These are phyloP conservation scores for Aspergillus felis DNA, from an alignment of 2,329 filamentous ascomycete genomes.

Conservation along the genomic window DNA sequence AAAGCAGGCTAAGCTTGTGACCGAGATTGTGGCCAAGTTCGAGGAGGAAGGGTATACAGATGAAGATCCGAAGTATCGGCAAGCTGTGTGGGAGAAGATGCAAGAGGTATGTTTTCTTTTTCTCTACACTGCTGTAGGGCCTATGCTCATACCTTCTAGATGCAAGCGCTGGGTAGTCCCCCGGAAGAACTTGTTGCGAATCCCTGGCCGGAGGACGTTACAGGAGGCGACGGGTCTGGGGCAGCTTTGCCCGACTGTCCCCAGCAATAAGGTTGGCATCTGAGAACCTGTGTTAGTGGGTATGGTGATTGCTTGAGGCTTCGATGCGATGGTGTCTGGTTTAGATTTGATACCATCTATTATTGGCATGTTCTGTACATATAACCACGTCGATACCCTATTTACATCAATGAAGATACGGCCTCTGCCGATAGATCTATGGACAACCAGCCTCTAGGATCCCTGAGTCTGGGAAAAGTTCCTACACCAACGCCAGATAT, in stretches of 20 bases:
- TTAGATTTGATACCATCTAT: constrained; percentile 14
- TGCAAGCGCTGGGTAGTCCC: constrained; percentile 92
- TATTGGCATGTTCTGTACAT: constrained; percentile 17
- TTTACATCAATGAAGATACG: constrained; percentile 30
- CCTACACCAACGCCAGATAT: not conserved
- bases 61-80: constrained; percentile 72
- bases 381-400: constrained; percentile 28
- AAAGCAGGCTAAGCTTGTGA: constrained; percentile 73
- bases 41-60: constrained; percentile 79
- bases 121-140: not conserved
- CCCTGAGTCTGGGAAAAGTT: not conserved
- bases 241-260: constrained; percentile 59
- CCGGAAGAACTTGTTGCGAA: constrained; percentile 74
- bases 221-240: constrained; percentile 67
- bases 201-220: constrained; percentile 66
- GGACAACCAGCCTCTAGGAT: not conserved
- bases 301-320: not conserved
- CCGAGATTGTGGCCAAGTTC: constrained; percentile 84
- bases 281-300: not conserved
- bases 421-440: constrained; percentile 1
- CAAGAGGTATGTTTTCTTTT: constrained; percentile 67
- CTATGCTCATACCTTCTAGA: constrained; percentile 52
- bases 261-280: constrained; percentile 48
- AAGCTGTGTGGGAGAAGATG: constrained; percentile 96
- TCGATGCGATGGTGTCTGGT: constrained; percentile 9